These are phyloP conservation scores for Pulveroboletus ravenelii DNA, from an alignment of 768 basidiomycete species.

Conservation along the genomic window DNA sequence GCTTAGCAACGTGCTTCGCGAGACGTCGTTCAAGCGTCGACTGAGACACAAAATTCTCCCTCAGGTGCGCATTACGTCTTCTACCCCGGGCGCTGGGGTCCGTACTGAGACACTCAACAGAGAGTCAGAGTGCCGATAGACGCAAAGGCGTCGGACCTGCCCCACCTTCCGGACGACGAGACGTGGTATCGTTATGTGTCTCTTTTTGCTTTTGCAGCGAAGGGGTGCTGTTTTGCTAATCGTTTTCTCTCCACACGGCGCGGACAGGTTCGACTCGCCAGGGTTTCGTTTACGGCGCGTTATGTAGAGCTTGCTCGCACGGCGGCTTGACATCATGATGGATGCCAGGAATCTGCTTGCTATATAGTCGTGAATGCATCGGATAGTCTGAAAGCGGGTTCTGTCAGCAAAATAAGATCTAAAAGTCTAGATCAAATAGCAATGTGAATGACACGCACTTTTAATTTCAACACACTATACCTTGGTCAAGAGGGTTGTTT, in stretches of 20 bases:
- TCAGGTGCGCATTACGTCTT: slow-evolving; percentile 30
- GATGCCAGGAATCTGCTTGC: not conserved
- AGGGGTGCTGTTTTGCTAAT: not conserved
- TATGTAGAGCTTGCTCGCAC: slow-evolving; percentile 18
- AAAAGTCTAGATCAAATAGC: not conserved
- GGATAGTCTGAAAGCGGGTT: not conserved
- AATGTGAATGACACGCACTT: slow-evolving; percentile 43
- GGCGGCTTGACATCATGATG: not conserved
- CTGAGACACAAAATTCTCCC: slow-evolving; percentile 33
- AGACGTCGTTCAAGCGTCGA: slow-evolving; percentile 22
- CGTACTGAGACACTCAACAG: not conserved
- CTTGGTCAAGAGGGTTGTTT: slow-evolving; percentile 77
- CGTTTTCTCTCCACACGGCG: not conserved
- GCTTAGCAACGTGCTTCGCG: slow-evolving; percentile 17
- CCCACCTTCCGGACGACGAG: slow-evolving; percentile 32
- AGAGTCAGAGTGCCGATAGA: slow-evolving; percentile 25
- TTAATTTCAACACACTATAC: slow-evolving; percentile 19
- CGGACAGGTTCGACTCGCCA: slow-evolving; percentile 14
- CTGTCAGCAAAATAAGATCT: slow-evolving; percentile 18
- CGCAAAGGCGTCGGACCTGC: slow-evolving; percentile 30
- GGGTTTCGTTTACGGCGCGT: slow-evolving; percentile 15
- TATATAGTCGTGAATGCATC: not conserved
- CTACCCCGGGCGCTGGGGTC: slow-evolving; percentile 2
- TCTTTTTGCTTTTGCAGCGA: not conserved
- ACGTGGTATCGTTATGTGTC: slow-evolving; percentile 32